Percentiles rank a stretch among this genome's conserved stretches.
phyloP scores from a whole-genome alignment of 176 grass and related monocot genomes.

The Oryza rufipogon region DNA sequence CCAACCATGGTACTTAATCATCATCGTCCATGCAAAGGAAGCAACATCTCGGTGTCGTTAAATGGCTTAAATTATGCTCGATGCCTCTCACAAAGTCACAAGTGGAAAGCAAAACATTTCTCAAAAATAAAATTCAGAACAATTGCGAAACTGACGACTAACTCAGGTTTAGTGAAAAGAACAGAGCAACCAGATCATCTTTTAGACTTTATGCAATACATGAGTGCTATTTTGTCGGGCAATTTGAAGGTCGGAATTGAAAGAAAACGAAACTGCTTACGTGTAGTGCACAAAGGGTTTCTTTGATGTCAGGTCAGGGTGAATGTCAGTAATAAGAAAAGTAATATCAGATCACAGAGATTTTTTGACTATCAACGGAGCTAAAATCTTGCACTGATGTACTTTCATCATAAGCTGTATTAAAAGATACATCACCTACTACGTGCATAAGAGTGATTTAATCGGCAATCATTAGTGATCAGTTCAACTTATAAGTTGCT shows the following conservation, averaged over 20 bases:
- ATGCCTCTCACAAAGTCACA: background rate
- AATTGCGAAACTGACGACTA: constrained; percentile 26
- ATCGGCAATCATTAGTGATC: constrained; percentile 17
- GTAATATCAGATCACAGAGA: constrained; percentile 18
- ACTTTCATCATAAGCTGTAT: background rate
- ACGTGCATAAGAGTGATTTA: background rate
- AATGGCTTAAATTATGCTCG: constrained; percentile 20
- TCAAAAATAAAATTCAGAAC: too few species aligned
- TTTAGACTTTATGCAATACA: constrained; percentile 11
- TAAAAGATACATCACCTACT: constrained; percentile 28
- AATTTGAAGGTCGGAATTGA: constrained; percentile 19
- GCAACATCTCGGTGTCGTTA: background rate
- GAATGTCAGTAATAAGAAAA: constrained; percentile 29
- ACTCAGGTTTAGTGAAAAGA: constrained; percentile 2
- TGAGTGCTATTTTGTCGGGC: constrained; percentile 14
- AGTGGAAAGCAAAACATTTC: background rate
- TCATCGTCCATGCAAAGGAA: background rate
- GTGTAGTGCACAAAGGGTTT: constrained; percentile 31
- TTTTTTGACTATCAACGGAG: constrained; percentile 3
- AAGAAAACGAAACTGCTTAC: constrained; percentile 41
- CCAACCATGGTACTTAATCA: constrained; percentile 1
- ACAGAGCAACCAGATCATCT: constrained; percentile 5
- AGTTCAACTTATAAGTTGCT: constrained; percentile 30
- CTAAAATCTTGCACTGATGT: background rate
- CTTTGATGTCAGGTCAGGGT: constrained; percentile 31